Base-by-base conservation (phyloP, 176 grass and related monocot species). In the Raddia distichophylla region DNA sequence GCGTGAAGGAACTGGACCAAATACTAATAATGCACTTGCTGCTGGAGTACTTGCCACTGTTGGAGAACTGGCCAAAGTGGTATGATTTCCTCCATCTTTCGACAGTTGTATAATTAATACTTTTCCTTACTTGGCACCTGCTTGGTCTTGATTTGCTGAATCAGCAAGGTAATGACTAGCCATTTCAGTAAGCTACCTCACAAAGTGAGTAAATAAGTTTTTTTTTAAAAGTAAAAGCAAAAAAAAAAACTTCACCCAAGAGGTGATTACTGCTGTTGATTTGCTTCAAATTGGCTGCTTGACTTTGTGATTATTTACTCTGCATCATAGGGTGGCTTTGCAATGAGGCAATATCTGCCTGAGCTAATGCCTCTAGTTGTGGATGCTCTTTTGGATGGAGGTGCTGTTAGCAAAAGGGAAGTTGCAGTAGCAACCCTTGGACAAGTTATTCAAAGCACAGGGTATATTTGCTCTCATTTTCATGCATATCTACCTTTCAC, bases 401-500 rank as follows among this genome's bases (percentile, higher is more conserved):
- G 88, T 71, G 84, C 90, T 84, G 87, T 88, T 70, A 89, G 86
- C 82, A 98, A 98, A 82, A 89, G 96, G 79, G 93, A 98, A 88
- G 96, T 98, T 66, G 96, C 96, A 76, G 90, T 98, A 69, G 87
- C 96, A 87, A 98, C 96, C 62, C 93, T 98, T 84, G 96, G 96
- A 76, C 96, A 98, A 91, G 91, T 98, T 71, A 94, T 98, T 79
- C 96, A 98, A 90, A 98, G 96, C 86, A 98, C 96, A 62, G 96
- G 96, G 96, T 98, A 92, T 43, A 60, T 60, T 49, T 68, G 5
- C 71, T 84, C n/a, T 86, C 61, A 68, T 81, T 44, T 61, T 43
- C 37, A 11, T 63, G 18, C 34, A 76, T 69, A 16, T 54, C 69
- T 89, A 6, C 34, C 48, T 57, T 85, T 51, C n/a, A 53, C 13